Base-by-base conservation (phyloP, 257 asterid genomes). In the Pogostemon cablin region DNA sequence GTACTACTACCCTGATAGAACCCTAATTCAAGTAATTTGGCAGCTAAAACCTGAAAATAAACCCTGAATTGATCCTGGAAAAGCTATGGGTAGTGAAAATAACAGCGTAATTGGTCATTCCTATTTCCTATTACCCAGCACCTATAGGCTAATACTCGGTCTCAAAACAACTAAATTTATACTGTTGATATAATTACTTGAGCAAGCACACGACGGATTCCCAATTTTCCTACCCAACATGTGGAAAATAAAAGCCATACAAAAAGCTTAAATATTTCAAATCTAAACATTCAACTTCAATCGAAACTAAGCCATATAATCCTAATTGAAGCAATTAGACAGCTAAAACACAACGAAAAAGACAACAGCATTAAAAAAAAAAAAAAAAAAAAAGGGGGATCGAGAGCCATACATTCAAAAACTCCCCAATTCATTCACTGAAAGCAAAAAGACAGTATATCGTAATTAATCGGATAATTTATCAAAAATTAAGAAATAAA, bases 311-410 rank as follows among this genome's bases (percentile, higher is more conserved):
- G n/a, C 9, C 3, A 46, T 6, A 6, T 20, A 73, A 69, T 67
- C 72, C 80, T 75, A 79, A 72, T 42, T 37, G 40, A 52, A 5
- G 25, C 53, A 52, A 42, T 50, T 11, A 17, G 17, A 55, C 48
- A 62, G 72, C 12, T 25, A 25, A 20, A 72, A 17, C 9, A 11
- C 0, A 6, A 60, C 0, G 1, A 48, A 41, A 49, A 53, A 49
- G 7, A 42, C 54, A 62, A 44, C 39, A 3, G 15, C 38, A 32
- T 4, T 55, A 46, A 60, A 46, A 25, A 25, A 25, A 25, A 25
- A 25, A 25, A 25, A n/a, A n/a, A n/a, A n/a, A n/a, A n/a, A n/a
- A n/a, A n/a, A n/a, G n/a, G n/a, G 32, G 32, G 32, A 54, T 35
- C 44, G 9, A 65, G 32, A 65, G 10, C 65, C 61, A 12, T n/a